Base-by-base conservation (phyloP, 192 early-diverging fungal genomes). In the Rhizoclosmatium sp. region DNA sequence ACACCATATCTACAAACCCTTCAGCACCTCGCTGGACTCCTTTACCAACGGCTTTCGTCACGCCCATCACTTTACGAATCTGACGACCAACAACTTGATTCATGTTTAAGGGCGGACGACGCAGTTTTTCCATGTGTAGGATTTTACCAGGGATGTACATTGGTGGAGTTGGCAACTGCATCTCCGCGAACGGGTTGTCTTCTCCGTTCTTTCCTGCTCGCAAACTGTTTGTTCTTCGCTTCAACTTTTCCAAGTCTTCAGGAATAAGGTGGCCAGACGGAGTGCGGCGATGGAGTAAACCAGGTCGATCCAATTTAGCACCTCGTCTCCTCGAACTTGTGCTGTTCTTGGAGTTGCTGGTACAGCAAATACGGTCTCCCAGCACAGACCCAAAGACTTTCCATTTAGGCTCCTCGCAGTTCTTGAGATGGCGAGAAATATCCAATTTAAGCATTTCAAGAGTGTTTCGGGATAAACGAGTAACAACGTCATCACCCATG, bases 121-220 rank as follows among this genome's bases (percentile, higher is more conserved):
- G 56, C 7, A 83, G 66, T 74, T 85, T 85, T 59, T 85, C 84
- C 14, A 85, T 65, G 64, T 85, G 77, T 65, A 85, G 64, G 45
- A 85, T 83, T 21, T 78, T 79, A 21, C 84, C 84, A 9, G 84
- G 82, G 23, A 85, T 48, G 58, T 59, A 85, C 74, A 80, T 80
- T 41, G 76, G 65, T 10, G 40, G 21, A 3, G 41, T 47, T 56
- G 76, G 76, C 4, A 66, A 46, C 56, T 31, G 48, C 12, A 45
- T 44, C 47, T 69, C 64, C 47, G 23, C 45, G 46, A 65, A 78
- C 7, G 64, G 46, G 47, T 56, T 56, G 41, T 65, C 76, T 49
- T 56, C 71, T 39, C 47, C 47, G 14, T 73, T 73, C 49, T 78
- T 69, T 41, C 78, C 78, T 2, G 42, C 68, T 19, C 78, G 67